Base-by-base conservation (phyloP, 768 basidiomycete genomes). In the Pleurotus platypus region DNA sequence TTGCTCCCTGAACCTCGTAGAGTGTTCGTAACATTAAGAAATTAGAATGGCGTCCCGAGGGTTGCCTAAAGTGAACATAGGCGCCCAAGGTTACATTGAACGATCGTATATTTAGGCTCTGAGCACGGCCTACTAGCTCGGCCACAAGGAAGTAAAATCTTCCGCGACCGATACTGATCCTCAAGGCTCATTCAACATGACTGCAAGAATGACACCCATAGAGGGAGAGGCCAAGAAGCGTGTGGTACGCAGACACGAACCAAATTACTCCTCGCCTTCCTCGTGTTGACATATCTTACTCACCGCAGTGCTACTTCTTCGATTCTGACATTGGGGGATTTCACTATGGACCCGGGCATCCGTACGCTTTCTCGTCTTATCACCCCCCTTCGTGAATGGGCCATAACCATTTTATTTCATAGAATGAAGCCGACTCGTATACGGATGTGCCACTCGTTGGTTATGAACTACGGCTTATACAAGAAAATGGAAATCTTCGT, bases 401-500 rank as follows among this genome's bases (percentile, higher is more conserved):
- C 13, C n/a, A 8, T 35, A 18, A 45, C 61, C 63, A 61, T 64
- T 49, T 50, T 59, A n/a, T 65, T 62, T 58, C 27, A 49, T 46
- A 94, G 92, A 37, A 97, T 97, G 94, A 96, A 97, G 68, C 96
- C 96, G 5, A 98, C 96, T 18, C 83, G 97, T 37, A 97, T 98
- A 78, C 87, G 96, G 63, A 99, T 99, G 97, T 98, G 95, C 69
- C 97, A 99, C 74, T 95, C 95, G 9, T 80, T 99, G 53, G 97
- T 99, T 56, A 99, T 99, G 97, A 99, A 98, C 74, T 98, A 98
- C 70, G 94, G 95, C 16, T 75, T 99, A 15, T 99, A 99, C 78
- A 98, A 98, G 75, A 94, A 94, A 75, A 99, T 99, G 97, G 97
- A 99, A 72, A 99, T 99, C 62, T 99, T 98, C 65, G 97, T 98